Evolutionary conservation across 2,329 filamentous ascomycete genomes (phyloP), one percentile per base, ranked within the genome.

Genomic region (Fusarium avenaceum): DNA sequence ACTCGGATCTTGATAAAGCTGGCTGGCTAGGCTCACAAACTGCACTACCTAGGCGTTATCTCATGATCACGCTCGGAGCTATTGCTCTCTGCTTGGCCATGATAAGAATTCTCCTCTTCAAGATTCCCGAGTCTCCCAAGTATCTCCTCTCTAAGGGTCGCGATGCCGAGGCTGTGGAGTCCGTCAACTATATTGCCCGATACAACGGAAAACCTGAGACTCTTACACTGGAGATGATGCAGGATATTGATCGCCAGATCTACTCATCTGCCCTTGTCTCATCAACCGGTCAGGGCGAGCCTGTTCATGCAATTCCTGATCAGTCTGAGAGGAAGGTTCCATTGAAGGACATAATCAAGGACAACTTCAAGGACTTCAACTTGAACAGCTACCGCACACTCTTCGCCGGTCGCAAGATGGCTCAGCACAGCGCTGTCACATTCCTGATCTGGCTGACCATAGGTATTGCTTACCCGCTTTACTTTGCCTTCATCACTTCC

Each of bases 361-460:
- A 61, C 30, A 47, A 61, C 48, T 47, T 89, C 4, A 79, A 85
- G 55, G 86, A 85, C 53, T 76, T 89, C 50, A 82, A 82, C 3
- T 73, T 83, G 1, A 76, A 78, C 0, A 86, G 87, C 55, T 75
- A 89, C n/a, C 80, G 80, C 22, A 80, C 86, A 0, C 80, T 89
- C 0, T 89, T 89, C 60, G 79, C 83, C 0, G 86, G 82, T 0
- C 81, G 78, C 33, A 83, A 82, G 50, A 76, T 87, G 19, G 86
- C 85, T 7, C 81, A 83, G 58, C 85, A 85, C 7, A 89, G 86
- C 0, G 76, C 77, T 4, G 73, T 87, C 39, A 85, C 88, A 58
- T 84, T 87, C 15, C 44, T 83, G 0, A 77, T 89, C 15, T 89
- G 87, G 87, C 83, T 82, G 1, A 82, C 87, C 33, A 87, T 89